Base-by-base conservation (phyloP, 1,284 basidiomycete genomes). In the Ganoderma meredithae region DNA sequence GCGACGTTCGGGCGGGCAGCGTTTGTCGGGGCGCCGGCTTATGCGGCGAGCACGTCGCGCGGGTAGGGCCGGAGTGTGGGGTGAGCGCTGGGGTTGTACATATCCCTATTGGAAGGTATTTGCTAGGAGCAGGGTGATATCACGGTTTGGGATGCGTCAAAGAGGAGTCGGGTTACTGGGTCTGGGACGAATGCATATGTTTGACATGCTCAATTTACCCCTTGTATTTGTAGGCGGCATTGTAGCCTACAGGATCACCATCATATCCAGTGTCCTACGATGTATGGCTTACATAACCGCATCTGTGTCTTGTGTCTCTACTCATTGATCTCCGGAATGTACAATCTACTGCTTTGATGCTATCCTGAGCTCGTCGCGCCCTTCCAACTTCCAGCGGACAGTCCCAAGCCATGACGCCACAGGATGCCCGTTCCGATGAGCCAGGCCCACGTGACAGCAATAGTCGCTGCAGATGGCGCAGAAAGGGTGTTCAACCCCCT, bases 151-250 rank as follows among this genome's bases (percentile, higher is more conserved):
- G n/a, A 27, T 58, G 61, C 61, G 63, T 64, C 55, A 36, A 33
- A 47, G 27, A 65, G 63, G 64, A 64, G 43, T 60, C 36, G 56
- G 68, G 66, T 71, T 68, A 62, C 36, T 69, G 63, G 66, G 63
- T 69, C 64, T 53, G 63, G 65, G 56, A 67, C 67, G 60, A 55
- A 72, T 66, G 59, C 69, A 70, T 63, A 70, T 69, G 55, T 71
- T 69, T 59, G 65, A 62, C 67, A 69, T 71, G 70, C 69, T 69
- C 69, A 66, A 67, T 69, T 67, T 66, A 62, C 49, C 64, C 63
- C 64, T 65, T 71, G 70, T 73, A 73, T 72, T 65, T 69, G 58
- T 60, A 43, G 72, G 70, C 67, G 72, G 62, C 67, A 69, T 63
- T 73, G 70, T 73, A 73, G 72, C 67, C 62, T 68, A 68, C 72